Conservation (phyloP, 805 yeast genomes). For the Metschnikowia kunwiensis region DNA sequence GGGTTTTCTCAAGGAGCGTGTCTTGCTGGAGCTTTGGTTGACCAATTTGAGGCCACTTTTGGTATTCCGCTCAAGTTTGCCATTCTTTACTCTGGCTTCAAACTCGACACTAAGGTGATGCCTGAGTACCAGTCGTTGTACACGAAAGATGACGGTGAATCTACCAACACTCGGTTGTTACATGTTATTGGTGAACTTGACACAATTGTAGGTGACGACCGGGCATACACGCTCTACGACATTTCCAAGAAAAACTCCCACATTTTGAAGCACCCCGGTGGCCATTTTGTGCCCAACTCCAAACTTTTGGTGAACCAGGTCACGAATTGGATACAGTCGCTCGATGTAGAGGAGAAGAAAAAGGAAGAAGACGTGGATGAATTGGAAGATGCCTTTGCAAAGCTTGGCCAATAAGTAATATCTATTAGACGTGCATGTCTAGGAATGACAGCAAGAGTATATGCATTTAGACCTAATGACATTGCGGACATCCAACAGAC, state of each 20-base stretch:
- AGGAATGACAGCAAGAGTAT: no score
- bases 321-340: constrained; percentile 36
- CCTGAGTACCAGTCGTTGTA: constrained; percentile 25
- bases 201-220: constrained; percentile 73
- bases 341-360: constrained; percentile 14
- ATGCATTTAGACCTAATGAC: no score
- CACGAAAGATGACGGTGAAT: constrained; percentile 14
- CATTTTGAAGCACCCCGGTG: constrained; percentile 86
- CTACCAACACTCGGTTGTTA: constrained; percentile 37
- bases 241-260: constrained; percentile 44
- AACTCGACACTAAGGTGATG: constrained; percentile 30
- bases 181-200: constrained; percentile 87
- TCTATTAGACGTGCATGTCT: no score
- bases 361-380: constrained; percentile 28
- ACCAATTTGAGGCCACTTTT: constrained; percentile 53
- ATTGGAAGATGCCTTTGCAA: constrained; percentile 40
- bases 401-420: constrained; percentile 10
- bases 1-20: constrained; percentile 98
- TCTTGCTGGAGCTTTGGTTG: constrained; percentile 66
- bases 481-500: no score
- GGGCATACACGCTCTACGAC: constrained; percentile 58
- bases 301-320: constrained; percentile 46
- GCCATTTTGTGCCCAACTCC: constrained; percentile 93
- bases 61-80: constrained; percentile 61
- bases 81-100: constrained; percentile 68